Evolutionary conservation across 2,329 filamentous ascomycete species (phyloP), one percentile per base, ranked within the genome.

Genomic region (Neurospora crassa): DNA sequence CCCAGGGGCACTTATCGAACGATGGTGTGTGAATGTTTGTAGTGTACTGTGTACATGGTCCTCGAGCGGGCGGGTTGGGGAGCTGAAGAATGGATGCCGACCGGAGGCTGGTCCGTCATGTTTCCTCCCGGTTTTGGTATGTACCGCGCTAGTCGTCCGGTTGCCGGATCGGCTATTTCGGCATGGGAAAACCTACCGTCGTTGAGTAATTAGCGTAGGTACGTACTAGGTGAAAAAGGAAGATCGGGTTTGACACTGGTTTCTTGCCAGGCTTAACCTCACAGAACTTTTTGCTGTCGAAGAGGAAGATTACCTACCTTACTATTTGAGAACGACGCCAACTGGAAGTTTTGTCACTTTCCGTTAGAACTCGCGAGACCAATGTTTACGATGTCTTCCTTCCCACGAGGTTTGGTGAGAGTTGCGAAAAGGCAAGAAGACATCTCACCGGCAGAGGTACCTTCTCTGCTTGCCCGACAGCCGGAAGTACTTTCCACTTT

Each of bases 291-390:
- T 7, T 5, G 4, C 4, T 6, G 1, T 24, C 20, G 45, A 24
- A 8, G 2, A 24, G 20, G 2, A 20, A 20, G 4, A 20, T 16
- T 2, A 12, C 0, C 5, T 2, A 12, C 0, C 5, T 24, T 16
- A 3, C 11, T 14, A 47, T 47, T 4, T n/a, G 0, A 29, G 2
- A 18, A 63, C 7, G 4, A 14, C 53, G 14, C n/a, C 16, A 37
- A 18, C 24, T n/a, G 7, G 45, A 24, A 3, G 2, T 24, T 24
- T 11, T n/a, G n/a, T n/a, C n/a, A n/a, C n/a, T n/a, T n/a, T n/a
- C n/a, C n/a, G n/a, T n/a, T n/a, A n/a, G n/a, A n/a, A 11, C 37
- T 40, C 37, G 0, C 1, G 10, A 40, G 37, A 40, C 37, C 10
- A 1, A 10, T 11, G 37, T 40, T 10, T 11, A 40, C 6, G 5